phyloP scores from a whole-genome alignment of 768 basidiomycete genomes.

The Suillus spraguei region DNA sequence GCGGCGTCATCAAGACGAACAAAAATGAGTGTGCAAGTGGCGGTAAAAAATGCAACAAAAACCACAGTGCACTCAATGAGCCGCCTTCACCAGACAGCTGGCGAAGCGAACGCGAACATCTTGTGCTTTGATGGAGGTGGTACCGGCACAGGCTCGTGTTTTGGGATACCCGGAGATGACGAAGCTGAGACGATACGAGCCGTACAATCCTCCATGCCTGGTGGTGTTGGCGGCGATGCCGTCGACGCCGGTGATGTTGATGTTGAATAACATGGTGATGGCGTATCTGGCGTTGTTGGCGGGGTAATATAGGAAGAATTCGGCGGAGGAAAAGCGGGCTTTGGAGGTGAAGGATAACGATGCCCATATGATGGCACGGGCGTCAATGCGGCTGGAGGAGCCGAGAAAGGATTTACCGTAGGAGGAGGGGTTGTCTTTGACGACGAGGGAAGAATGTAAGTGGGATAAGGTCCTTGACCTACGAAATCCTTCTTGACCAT shows the following conservation, averaged over 20 bases:
- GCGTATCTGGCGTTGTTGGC: slow-evolving; percentile 52
- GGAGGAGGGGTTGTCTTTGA: slow-evolving; percentile 56
- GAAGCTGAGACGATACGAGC: slow-evolving; percentile 49
- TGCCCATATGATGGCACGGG: slow-evolving; percentile 33
- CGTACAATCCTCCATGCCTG: slow-evolving; percentile 50
- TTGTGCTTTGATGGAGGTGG: slow-evolving; percentile 49
- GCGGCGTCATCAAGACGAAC: slow-evolving; percentile 34
- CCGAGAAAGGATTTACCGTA: slow-evolving; percentile 34
- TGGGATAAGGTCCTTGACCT: slow-evolving; percentile 58
- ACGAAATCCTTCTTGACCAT: slow-evolving; percentile 65
- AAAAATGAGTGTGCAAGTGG: slow-evolving; percentile 19
- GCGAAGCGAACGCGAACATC: slow-evolving; percentile 67
- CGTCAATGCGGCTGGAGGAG: slow-evolving; percentile 29
- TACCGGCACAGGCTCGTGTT: slow-evolving; percentile 25
- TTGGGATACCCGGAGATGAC: slow-evolving; percentile 35
- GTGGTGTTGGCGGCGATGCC: slow-evolving; percentile 61
- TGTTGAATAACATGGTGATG: slow-evolving; percentile 50
- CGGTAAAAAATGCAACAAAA: slow-evolving; percentile 25
- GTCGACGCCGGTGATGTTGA: slow-evolving; percentile 64
- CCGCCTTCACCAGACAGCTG: slow-evolving; percentile 73
- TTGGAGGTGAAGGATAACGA: slow-evolving; percentile 35
- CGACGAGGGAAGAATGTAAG: slow-evolving; percentile 61
- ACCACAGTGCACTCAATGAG: slow-evolving; percentile 15
- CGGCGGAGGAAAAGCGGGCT: slow-evolving; percentile 18
- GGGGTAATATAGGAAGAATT: slow-evolving; percentile 28